Conservation (phyloP, 2,329 filamentous ascomycete genomes). For the Colletotrichum horii region DNA sequence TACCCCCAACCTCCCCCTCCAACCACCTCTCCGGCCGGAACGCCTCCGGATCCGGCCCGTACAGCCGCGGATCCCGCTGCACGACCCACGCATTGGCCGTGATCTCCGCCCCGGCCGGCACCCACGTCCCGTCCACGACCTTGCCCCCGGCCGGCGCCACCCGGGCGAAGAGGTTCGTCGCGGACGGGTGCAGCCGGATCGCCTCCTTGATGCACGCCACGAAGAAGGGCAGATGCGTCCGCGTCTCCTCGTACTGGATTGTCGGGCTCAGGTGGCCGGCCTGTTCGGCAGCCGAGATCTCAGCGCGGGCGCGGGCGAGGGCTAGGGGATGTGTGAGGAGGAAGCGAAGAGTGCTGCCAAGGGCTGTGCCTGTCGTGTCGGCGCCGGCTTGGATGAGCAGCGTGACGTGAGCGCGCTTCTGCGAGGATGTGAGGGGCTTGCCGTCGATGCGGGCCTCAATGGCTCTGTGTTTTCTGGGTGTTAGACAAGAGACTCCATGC, state of each 20-base stretch:
- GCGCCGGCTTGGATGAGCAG: constrained; percentile 8
- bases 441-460: constrained; percentile 4
- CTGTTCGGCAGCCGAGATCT: background rate
- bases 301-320: background rate
- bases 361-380: constrained; percentile 5
- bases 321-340: background rate
- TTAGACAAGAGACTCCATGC: background rate
- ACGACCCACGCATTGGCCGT: constrained; percentile 36
- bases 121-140: background rate
- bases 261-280: background rate
- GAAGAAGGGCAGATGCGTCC: background rate
- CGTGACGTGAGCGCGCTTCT: constrained; percentile 5
- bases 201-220: constrained; percentile 11
- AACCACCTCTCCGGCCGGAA: constrained; percentile 50
- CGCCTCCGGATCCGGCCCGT: constrained; percentile 34
- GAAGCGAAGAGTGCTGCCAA: constrained; percentile 8
- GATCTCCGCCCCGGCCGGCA: background rate
- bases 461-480: background rate
- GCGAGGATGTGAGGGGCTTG: background rate
- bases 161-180: background rate
- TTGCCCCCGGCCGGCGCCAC: background rate
- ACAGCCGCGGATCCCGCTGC: constrained; percentile 36
- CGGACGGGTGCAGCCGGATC: background rate
- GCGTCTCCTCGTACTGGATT: constrained; percentile 1
- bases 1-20: constrained; percentile 20